Base-by-base conservation (phyloP, 228 moss, liverwort and hornwort genomes). In the Sphagnum magellanicum region DNA sequence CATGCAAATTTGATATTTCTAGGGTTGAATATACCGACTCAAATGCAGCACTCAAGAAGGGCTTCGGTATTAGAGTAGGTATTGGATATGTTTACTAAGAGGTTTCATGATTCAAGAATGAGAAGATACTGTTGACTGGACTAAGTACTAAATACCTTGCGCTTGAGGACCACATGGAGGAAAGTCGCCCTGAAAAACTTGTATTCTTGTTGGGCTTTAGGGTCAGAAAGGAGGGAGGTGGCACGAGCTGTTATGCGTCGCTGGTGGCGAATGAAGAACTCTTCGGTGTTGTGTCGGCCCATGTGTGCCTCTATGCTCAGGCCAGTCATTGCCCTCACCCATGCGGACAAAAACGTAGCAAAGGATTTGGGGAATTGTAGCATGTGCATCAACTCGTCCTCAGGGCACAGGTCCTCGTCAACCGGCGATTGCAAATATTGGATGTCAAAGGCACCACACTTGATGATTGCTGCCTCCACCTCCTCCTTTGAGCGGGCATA, bases 291-390 rank as follows among this genome's bases (percentile, higher is more conserved):
- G 5, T 65, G 62, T 4, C 69, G 13, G n/a, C 83, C 79, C 83
- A 83, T 83, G 61, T 83, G 79, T 57, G 13, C 70, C 16, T 16
- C 60, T 79, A 83, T 79, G 58, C 76, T 69, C 1, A 76, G 79
- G 63, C 77, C 83, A 60, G 77, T 63, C 3, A 83, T n/a, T 5
- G 83, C n/a, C 0, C 83, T 79, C 55, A 83, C 76, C 79, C 83
- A 83, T 5, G 83, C 74, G 6, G 83, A 79, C 72, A 79, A 79
- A 67, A 79, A 83, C 63, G 72, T 76, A 72, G 83, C 83, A 47
- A 76, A 83, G 9, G 63, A 47, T 13, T 63, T 65, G 4, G 83
- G 83, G 51, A 63, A 53, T 52, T 61, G 79, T 51, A 83, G 59
- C 76, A 83, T 16, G n/a, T 16, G 63, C 60, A 79, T 50, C 5